phyloP scores from a whole-genome alignment of 345 rosid species.

The Boechera stricta region DNA sequence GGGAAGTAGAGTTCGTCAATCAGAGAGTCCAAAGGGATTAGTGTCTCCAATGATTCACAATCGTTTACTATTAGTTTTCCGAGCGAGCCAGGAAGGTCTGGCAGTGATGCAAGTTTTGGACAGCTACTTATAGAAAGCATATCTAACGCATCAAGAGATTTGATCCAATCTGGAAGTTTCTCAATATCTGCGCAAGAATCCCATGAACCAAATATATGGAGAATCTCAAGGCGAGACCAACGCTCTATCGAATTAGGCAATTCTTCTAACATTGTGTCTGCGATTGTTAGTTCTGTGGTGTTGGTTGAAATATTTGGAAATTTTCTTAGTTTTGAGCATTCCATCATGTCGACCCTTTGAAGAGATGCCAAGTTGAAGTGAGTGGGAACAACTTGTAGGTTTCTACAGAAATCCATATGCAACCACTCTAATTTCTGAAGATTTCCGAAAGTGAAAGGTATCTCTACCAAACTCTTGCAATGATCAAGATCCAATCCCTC shows the following conservation, averaged over 20 bases:
- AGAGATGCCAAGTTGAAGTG: not conserved
- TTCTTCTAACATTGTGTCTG: conserved; percentile 17
- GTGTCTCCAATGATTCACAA: too few relatives aligned
- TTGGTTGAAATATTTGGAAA: not conserved
- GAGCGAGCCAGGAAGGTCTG: too few relatives aligned
- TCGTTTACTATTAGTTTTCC: too few relatives aligned
- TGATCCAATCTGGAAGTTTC: too few relatives aligned
- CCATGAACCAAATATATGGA: too few relatives aligned
- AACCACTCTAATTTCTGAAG: conserved; percentile 9
- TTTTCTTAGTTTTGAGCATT: conserved; percentile 11
- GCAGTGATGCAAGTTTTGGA: too few relatives aligned
- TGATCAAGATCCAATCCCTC: not conserved
- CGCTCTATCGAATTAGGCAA: not conserved
- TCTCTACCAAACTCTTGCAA: conserved; percentile 32
- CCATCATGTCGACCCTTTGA: not conserved
- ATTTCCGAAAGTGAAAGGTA: not conserved
- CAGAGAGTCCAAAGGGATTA: too few relatives aligned
- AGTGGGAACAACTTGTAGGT: not conserved
- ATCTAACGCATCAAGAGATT: too few relatives aligned
- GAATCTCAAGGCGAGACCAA: not conserved
- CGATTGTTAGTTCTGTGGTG: too few relatives aligned
- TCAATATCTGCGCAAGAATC: too few relatives aligned
- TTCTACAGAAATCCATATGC: not conserved
- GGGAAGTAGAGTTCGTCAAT: too few relatives aligned
- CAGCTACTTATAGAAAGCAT: too few relatives aligned